A percentile compares a stretch with the other conserved stretches of the same genome.
These are phyloP conservation scores for Baorangia bicolor DNA, from an alignment of 768 basidiomycete species.

Conservation along the genomic window DNA sequence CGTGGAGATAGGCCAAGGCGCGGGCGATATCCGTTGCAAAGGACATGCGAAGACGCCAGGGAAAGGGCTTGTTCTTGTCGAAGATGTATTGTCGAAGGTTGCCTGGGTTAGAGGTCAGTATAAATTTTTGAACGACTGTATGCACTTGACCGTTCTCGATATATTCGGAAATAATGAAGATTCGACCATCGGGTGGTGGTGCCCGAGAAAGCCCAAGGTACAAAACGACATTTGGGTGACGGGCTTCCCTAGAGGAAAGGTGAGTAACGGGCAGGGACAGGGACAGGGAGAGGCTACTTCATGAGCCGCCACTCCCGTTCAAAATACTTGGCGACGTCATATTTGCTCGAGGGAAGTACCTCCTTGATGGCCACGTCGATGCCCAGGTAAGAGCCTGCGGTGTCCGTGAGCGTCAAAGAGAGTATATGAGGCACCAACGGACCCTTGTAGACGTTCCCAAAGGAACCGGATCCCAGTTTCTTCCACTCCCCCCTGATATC, in stretches of 20 bases:
- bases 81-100: slow-evolving; percentile 92
- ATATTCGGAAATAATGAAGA: slow-evolving; percentile 94
- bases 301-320: slow-evolving; percentile 98
- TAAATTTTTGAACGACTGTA: not conserved
- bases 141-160: slow-evolving; percentile 69
- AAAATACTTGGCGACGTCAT: slow-evolving; percentile 97
- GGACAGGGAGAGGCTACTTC: slow-evolving; percentile 50
- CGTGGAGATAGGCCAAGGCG: slow-evolving; percentile 96
- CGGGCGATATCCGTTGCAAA: slow-evolving; percentile 95
- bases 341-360: slow-evolving; percentile 86
- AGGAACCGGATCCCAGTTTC: slow-evolving; percentile 89
- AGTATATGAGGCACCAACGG: slow-evolving; percentile 6
- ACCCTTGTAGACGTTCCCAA: slow-evolving; percentile 88
- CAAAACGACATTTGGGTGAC: slow-evolving; percentile 91
- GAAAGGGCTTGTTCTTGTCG: slow-evolving; percentile 78
- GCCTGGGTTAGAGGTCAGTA: slow-evolving; percentile 19
- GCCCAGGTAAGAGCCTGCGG: slow-evolving; percentile 83
- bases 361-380: slow-evolving; percentile 97
- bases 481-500: slow-evolving; percentile 88
- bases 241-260: slow-evolving; percentile 55
- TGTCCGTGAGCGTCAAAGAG: slow-evolving; percentile 1
- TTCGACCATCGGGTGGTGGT: slow-evolving; percentile 74
- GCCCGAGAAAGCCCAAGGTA: slow-evolving; percentile 89
- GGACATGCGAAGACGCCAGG: slow-evolving; percentile 90
- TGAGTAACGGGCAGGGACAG: not conserved